Evolutionary conservation across 306 rosid species (phyloP).

Genomic region (Crotalaria pallida): DNA sequence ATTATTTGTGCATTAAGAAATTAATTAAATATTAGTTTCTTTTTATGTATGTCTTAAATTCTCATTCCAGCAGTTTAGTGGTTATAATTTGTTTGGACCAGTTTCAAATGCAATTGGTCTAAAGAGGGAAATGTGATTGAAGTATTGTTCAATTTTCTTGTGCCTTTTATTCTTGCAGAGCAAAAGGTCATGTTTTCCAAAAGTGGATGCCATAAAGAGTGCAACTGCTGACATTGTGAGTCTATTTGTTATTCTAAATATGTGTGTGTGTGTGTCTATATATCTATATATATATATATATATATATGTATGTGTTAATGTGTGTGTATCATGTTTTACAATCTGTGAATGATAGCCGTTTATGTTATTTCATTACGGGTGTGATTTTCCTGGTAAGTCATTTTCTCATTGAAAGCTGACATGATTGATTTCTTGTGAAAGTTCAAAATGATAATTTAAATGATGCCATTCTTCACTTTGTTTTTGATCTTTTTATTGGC

Average conservation of each 20-base stretch:
- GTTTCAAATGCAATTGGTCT: neutral
- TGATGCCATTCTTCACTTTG: neutral
- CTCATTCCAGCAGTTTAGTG: neutral
- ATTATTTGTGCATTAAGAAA: neutral
- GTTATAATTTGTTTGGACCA: slow-evolving; percentile 7
- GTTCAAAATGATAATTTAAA: neutral
- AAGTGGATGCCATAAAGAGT: slow-evolving; percentile 77
- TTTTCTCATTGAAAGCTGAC: neutral
- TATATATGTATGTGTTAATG: no score
- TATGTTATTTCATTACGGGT: neutral
- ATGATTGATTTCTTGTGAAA: neutral
- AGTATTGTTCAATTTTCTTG: slow-evolving; percentile 6
- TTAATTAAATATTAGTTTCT: neutral
- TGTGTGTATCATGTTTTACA: neutral
- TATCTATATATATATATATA: no score
- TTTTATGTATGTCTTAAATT: slow-evolving; percentile 4
- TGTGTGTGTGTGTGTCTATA: no score
- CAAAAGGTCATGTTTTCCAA: slow-evolving; percentile 77
- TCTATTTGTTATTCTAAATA: neutral
- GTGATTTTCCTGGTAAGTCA: neutral
- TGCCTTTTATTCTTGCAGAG: slow-evolving; percentile 49
- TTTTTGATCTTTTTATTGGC: slow-evolving; percentile 9
- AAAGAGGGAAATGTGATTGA: neutral
- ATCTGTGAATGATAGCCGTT: neutral
- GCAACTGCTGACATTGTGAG: slow-evolving; percentile 93